A percentile compares a stretch with the other conserved stretches of the same genome.
Evolutionary conservation across 176 grass and related monocot species (phyloP).

Genomic region (Hyparrhenia diplandra): DNA sequence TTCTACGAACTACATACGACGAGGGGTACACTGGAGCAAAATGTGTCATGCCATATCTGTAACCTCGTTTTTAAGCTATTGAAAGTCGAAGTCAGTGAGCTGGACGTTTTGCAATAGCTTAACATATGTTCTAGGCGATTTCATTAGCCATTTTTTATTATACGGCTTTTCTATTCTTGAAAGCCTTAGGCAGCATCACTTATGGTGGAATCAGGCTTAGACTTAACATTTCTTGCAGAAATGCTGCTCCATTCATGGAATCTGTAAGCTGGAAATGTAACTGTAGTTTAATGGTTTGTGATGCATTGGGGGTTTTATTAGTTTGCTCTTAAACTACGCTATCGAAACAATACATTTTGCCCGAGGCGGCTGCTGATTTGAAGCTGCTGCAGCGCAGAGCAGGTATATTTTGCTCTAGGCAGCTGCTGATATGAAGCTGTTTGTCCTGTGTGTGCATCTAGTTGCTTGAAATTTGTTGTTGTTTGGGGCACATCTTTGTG

Average conservation of each 20-base stretch:
- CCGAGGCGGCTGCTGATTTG: background rate
- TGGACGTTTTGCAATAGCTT: constrained; percentile 38
- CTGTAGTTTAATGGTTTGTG: background rate
- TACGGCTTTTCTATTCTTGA: constrained; percentile 22
- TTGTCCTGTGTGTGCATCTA: background rate
- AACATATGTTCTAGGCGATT: constrained; percentile 10
- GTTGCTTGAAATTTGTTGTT: too few species aligned
- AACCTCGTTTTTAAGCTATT: constrained; percentile 22
- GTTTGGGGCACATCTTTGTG: too few species aligned
- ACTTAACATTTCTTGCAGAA: background rate
- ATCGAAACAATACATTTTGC: too few species aligned
- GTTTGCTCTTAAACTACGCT: background rate
- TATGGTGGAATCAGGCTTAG: background rate
- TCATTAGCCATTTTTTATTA: constrained; percentile 31
- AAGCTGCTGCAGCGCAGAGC: background rate
- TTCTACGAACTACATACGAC: background rate
- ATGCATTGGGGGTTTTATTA: background rate
- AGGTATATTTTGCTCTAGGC: background rate
- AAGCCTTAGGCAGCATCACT: constrained; percentile 11
- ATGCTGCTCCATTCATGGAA: background rate
- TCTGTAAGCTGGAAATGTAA: constrained; percentile 26
- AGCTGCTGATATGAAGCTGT: background rate
- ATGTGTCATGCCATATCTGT: constrained; percentile 15
- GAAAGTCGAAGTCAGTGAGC: constrained; percentile 18
- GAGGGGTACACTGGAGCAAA: background rate